Evolutionary conservation across 306 rosid species (phyloP), one percentile per base, ranked within the genome.

Genomic region (Rosa lucieae): DNA sequence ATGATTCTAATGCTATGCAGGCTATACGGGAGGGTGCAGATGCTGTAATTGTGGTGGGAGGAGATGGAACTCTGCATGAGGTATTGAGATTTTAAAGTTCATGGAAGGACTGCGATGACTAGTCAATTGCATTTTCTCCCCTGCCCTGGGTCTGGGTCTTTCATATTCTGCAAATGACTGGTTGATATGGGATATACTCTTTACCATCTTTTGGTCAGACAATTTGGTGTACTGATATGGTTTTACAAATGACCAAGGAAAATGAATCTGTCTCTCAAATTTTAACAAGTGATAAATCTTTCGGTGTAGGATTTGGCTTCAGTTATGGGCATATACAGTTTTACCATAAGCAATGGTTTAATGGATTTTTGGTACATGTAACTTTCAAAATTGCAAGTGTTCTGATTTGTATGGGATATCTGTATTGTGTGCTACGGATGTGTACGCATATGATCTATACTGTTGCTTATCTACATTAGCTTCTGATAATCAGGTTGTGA

Each of bases 11-110:
- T 82, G 70, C 56, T 66, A 15, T 83, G 72, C 84, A 93, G 99
- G 97, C 98, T 78, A 91, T 95, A 74, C 77, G 88, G 77, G 98
- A 95, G 77, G 99, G 99, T 58, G 96, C 93, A 40, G 94, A 91
- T 71, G 93, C 98, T 83, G 97, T 95, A 56, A 84, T 95, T 68
- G 94, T 92, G 52, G 99, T 95, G 78, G 99, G 99, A 83, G 99
- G 99, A 74, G 98, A 95, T 81, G 98, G 99, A 87, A 95, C 98
- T 56, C 91, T 95, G 82, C 98, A 95, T 78, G 99, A 95, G 99
- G 98, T 95, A 67, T 26, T 59, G 40, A 26, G n/a, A 69, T 53
- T 70, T 15, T 56, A 18, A 55, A 62, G 51, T 58, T 46, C 68
- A 44, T 56, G 11, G 42, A 18, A 39, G 17, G 23, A 53, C 17